Conservation (phyloP, 352 stramenopile genomes). For the Peronospora farinosa region DNA sequence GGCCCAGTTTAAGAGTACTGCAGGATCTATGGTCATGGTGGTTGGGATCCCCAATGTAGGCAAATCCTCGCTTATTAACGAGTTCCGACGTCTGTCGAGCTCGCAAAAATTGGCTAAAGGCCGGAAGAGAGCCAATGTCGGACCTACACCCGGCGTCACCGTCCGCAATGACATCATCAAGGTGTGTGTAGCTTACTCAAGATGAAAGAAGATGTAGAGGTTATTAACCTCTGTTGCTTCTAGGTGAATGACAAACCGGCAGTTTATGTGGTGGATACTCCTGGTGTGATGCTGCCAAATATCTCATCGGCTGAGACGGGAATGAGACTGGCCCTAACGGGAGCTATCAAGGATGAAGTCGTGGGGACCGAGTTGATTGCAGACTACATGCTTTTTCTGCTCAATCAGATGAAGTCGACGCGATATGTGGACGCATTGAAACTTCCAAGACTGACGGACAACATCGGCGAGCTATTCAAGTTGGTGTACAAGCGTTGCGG, state of each 20-base stretch:
- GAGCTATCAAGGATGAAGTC: constrained; percentile 83
- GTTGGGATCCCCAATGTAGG: constrained; percentile 88
- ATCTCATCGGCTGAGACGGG: constrained; percentile 72
- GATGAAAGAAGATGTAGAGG: background rate
- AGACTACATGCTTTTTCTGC: constrained; percentile 85
- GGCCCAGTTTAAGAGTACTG: constrained; percentile 79
- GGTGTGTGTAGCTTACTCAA: constrained; percentile 24
- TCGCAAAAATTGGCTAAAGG: constrained; percentile 73
- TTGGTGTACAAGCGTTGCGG: constrained; percentile 61
- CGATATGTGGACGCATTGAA: constrained; percentile 73
- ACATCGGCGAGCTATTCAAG: constrained; percentile 63
- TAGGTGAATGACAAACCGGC: constrained; percentile 81
- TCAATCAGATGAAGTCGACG: constrained; percentile 76
- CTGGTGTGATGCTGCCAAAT: constrained; percentile 85
- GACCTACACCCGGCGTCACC: constrained; percentile 78
- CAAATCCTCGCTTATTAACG: constrained; percentile 87
- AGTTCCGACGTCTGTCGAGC: constrained; percentile 68
- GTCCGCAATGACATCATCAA: constrained; percentile 87
- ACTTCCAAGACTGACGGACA: constrained; percentile 59
- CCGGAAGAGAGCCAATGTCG: constrained; percentile 74
- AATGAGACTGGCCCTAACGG: constrained; percentile 78
- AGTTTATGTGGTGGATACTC: constrained; percentile 86
- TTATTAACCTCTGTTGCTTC: constrained; percentile 13
- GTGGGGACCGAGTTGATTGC: constrained; percentile 82
- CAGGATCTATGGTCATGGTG: constrained; percentile 86